Evolutionary conservation across 257 asterid species (phyloP).

Genomic region (Ligustrum vulgare): DNA sequence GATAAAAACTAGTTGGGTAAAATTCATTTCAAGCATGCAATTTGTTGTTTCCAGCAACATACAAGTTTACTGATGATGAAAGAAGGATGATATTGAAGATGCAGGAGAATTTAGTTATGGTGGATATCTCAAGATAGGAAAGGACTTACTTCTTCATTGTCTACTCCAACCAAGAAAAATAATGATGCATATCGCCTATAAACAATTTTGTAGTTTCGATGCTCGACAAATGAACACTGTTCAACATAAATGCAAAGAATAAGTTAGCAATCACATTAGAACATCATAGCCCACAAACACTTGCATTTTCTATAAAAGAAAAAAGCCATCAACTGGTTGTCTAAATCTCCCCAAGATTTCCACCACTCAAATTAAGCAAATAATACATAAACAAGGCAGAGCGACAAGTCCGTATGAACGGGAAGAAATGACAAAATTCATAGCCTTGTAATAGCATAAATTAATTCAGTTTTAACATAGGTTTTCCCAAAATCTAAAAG

Average conservation of each 20-base stretch:
- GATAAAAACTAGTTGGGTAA: background rate
- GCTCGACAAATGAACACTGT: constrained; percentile 98
- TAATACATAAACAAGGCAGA: background rate
- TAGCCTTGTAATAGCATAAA: background rate
- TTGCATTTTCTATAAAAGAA: background rate
- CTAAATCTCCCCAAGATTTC: background rate
- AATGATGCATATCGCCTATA: constrained; percentile 91
- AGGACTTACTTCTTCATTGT: constrained; percentile 87
- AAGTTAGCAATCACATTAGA: constrained; percentile 3
- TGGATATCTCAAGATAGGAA: constrained; percentile 8
- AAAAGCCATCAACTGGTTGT: background rate
- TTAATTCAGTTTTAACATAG: background rate
- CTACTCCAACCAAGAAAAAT: constrained; percentile 97
- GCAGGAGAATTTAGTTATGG: constrained; percentile 3
- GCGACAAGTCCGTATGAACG: constrained; percentile 9
- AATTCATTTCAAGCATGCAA: background rate
- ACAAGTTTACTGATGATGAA: constrained; percentile 6
- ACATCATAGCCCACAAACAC: background rate
- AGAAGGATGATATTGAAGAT: constrained; percentile 7
- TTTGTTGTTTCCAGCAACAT: constrained; percentile 2
- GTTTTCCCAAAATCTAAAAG: constrained; percentile 5
- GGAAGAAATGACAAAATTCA: background rate
- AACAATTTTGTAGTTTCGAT: constrained; percentile 88
- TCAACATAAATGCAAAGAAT: constrained; percentile 18
- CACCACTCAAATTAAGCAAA: constrained; percentile 9